Evolutionary conservation across 352 stramenopile genomes (phyloP), one percentile per base, ranked within the genome.

Genomic region (Plasmopara halstedii): DNA sequence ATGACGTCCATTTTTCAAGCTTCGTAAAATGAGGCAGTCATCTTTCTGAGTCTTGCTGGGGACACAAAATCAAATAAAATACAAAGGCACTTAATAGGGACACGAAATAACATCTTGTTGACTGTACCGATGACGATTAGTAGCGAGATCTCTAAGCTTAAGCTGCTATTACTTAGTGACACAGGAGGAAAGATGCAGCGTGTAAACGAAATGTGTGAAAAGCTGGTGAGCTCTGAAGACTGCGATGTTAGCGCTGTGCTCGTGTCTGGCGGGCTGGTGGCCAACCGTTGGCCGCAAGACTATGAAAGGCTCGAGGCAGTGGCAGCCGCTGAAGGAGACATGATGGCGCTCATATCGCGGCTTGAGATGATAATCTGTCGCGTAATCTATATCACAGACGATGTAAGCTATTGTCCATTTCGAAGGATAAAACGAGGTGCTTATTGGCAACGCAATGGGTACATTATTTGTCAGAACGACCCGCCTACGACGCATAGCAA

Each of bases 281-380:
- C 62, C 20, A 64, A 56, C 32, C 62, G 65, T 21, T 58, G 47
- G n/a, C 56, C 69, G 19, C 61, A 62, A 37, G 67, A 52, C 22
- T 90, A 87, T 53, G 63, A 73, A 9, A 53, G 59, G 31, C 62
- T 78, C 8, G 79, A 89, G 58, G 57, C 46, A 8, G 64, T 85
- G 20, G 78, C 77, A 3, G 75, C 77, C 3, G 82, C 79, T 18
- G 82, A 94, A 67, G 83, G 83, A 53, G 83, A 94, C 60, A 91
- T 92, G 80, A 92, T 88, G 73, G 78, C 83, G 55, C 62, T 92
- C 37, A 81, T 94, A 39, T 89, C 83, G 14, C 70, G 83, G 20
- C 73, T 94, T 27, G 83, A 94, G 49, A 88, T 82, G 62, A 86
- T 94, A 41, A 78, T 91, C 15, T 92, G 83, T 34, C 80, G 80